Base-by-base conservation (phyloP, 768 basidiomycete species). In the Suillus occidentalis region DNA sequence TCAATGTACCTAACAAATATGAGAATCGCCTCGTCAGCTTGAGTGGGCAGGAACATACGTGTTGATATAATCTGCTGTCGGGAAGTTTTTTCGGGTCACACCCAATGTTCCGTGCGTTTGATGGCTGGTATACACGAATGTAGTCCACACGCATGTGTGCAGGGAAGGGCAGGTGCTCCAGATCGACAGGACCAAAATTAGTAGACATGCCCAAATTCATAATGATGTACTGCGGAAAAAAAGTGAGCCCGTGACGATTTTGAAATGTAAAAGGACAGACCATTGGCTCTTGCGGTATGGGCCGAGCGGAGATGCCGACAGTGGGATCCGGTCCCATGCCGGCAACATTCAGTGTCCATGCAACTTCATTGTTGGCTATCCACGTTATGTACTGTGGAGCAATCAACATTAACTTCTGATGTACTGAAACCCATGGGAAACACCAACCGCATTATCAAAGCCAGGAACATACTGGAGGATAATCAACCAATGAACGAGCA, bases 241-340 rank as follows among this genome's bases (percentile, higher is more conserved):
- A 39, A 64, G 63, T 58, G 58, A 47, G 43, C 10, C 28, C 34
- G 13, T 34, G 12, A 6, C n/a, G 37, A 36, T 13, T 42, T 45
- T 47, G 43, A 40, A 34, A 16, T 40, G 22, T 37, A 47, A 37
- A 43, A 22, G 10, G 42, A 68, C 85, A 56, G 68, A 92, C 91
- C 92, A 95, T 92, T 28, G 95, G 95, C 74, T 97, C 95, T 67
- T 87, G 85, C 0, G 95, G 82, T 14, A 97, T 78, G 3, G 90
- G 86, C 40, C 95, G 81, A 34, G 81, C 79, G 18, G 85, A 83
- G 42, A 96, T 89, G 64, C 90, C 71, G 1, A 84, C 85, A 40
- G 71, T 70, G 6, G 80, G 39, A 73, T 96, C 88, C 12, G 89
- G 79, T 0, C 79, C 90, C 74, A 95, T 74, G 1, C 89, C 92